Percentiles rank a stretch among this genome's conserved stretches.
Conservation (phyloP, 441 rosid species). For the Aquilaria agallochum region DNA sequence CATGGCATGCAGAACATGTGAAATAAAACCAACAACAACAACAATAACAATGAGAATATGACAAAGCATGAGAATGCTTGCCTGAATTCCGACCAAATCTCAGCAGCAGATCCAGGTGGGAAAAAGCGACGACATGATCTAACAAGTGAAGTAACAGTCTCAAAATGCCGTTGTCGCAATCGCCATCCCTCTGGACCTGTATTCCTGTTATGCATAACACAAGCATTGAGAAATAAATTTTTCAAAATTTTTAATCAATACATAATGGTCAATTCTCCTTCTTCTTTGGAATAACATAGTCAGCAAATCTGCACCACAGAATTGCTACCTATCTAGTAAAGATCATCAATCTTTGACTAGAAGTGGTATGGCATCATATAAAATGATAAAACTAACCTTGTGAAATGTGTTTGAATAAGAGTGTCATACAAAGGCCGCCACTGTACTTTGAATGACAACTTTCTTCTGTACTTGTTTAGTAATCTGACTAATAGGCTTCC, state of each 20-base stretch:
- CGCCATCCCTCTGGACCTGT: conserved; percentile 99
- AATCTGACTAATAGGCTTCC: conserved; percentile 76
- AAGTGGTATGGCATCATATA: too few relatives aligned
- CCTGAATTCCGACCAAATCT: conserved; percentile 99
- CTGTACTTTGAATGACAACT: conserved; percentile 65
- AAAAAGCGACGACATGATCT: conserved; percentile 89
- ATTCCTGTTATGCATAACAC: conserved; percentile 45
- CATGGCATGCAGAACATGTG: too few relatives aligned
- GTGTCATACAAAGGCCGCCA: conserved; percentile 98
- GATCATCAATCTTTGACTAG: too few relatives aligned
- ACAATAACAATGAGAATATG: conserved; percentile 1
- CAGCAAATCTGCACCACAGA: too few relatives aligned
- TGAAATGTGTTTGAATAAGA: conserved; percentile 79
- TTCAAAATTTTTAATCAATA: too few relatives aligned
- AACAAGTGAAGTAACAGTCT: conserved; percentile 83
- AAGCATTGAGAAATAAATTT: neutral
- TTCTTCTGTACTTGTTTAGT: conserved; percentile 78
- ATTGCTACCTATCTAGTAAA: too few relatives aligned
- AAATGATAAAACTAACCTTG: conserved; percentile 51
- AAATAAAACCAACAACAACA: too few relatives aligned
- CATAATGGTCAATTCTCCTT: too few relatives aligned
- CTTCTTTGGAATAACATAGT: too few relatives aligned
- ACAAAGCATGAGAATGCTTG: conserved; percentile 28
- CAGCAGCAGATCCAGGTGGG: conserved; percentile 84
- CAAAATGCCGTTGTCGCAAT: conserved; percentile 94